Evolutionary conservation across 78 protist genomes (phyloP).

Genomic region (Guillardia theta): DNA sequence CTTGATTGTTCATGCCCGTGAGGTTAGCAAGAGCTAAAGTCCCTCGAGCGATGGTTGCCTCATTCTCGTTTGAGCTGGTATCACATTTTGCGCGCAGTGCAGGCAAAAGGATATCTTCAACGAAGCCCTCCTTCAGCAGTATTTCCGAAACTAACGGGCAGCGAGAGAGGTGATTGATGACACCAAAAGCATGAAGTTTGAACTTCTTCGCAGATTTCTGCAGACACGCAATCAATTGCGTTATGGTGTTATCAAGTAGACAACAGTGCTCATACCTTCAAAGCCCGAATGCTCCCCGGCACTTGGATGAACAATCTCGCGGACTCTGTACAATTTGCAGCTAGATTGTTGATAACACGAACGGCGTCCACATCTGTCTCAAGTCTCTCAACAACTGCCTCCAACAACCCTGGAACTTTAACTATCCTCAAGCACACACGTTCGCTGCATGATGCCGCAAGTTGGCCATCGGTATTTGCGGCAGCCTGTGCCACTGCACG

Average conservation of each 20-base stretch:
- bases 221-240: too few relatives aligned
- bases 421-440: background rate
- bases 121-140: background rate
- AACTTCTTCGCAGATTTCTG: background rate
- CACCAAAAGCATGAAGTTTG: constrained; percentile 6
- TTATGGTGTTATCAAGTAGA: too few relatives aligned
- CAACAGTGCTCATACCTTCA: background rate
- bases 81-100: background rate
- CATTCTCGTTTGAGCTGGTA: background rate
- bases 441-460: background rate
- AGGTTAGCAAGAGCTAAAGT: background rate
- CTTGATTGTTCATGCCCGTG: background rate
- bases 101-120: background rate
- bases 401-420: background rate
- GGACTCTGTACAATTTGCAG: background rate
- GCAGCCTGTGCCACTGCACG: constrained; percentile 7
- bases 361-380: background rate
- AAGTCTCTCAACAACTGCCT: background rate
- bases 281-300: background rate
- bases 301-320: background rate
- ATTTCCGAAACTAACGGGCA: background rate
- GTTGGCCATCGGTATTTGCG: background rate
- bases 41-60: background rate
- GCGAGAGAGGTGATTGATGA: background rate
- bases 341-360: background rate